Evolutionary conservation across 371 early-diverging fungal species (phyloP).

Genomic region (Mortierella polycephala): DNA sequence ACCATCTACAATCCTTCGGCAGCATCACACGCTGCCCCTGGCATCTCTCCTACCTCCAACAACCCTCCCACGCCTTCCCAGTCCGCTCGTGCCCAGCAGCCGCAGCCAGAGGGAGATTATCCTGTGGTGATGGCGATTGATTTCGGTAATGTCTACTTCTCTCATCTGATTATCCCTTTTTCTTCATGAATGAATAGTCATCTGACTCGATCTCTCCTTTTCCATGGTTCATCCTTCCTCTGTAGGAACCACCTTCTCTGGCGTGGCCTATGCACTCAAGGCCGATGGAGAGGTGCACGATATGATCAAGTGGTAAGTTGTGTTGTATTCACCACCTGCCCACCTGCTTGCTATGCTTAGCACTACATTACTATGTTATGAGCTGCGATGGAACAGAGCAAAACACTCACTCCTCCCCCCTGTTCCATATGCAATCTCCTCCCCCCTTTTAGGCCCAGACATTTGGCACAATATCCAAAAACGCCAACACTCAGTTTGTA

Average conservation of each 20-base stretch:
- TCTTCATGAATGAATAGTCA: neutral
- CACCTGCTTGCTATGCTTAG: neutral
- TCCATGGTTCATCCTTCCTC: neutral
- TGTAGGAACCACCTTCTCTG: conserved; percentile 69
- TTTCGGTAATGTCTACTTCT: conserved; percentile 55
- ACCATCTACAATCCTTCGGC: conserved; percentile 30
- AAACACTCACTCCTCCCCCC: neutral
- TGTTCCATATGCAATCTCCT: neutral
- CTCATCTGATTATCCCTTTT: neutral
- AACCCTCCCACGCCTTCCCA: conserved; percentile 7
- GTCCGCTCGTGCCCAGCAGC: conserved; percentile 25
- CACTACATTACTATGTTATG: neutral
- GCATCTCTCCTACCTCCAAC: conserved; percentile 11
- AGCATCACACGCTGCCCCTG: conserved; percentile 2
- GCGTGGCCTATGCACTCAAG: conserved; percentile 63
- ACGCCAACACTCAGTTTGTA: conserved; percentile 62
- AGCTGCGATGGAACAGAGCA: too few relatives aligned
- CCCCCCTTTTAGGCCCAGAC: conserved; percentile 27
- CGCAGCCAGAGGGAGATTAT: conserved; percentile 57
- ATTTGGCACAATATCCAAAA: conserved; percentile 60
- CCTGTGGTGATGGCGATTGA: conserved; percentile 70
- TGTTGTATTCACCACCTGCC: neutral
- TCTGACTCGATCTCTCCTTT: neutral
- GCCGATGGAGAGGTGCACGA: conserved; percentile 56
- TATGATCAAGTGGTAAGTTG: conserved; percentile 51